Evolutionary conservation across 2,329 filamentous ascomycete genomes (phyloP), one percentile per base, ranked within the genome.

Genomic region (Sclerotiophoma versabilis): DNA sequence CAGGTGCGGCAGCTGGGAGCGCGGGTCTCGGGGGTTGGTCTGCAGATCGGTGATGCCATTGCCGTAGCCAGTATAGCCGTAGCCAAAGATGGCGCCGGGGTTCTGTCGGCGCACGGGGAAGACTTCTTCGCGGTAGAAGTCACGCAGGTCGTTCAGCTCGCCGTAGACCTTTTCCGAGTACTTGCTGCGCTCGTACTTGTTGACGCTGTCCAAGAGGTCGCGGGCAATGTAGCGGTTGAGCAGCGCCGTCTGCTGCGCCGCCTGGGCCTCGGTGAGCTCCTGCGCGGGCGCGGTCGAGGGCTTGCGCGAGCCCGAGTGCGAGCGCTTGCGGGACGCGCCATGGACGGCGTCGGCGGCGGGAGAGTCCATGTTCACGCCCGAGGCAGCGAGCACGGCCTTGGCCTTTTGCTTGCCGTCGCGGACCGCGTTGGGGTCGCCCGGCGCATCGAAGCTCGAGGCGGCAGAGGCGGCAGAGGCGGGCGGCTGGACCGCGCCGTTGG

Each of bases 21-120:
- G 59, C 7, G 60, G 59, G 37, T 88, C 83, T 47, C 81, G 81
- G 43, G 85, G 87, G 39, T 83, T 83, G 3, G 51, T 33, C 25
- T 57, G 62, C 19, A 65, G 27, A 53, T 87, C 92, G 25, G 93
- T 97, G 66, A 86, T 82, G 57, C 90, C 89, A 79, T 98, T 98
- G 62, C 91, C 93, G 70, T 89, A 96, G 37, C 93, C 93, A 70
- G 85, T 87, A 73, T 96, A 99, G 49, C 95, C 95, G 65, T 80
- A 77, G 25, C 86, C 86, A 70, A 86, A 88, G 25, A 88, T 75
- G 10, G 81, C 79, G 32, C 80, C 84, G 14, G 86, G 84, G 60
- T 86, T 80, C 55, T 78, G 69, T 39, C 82, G 79, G 37, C 83
- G 79, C 44, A 83, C 78, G 81, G 85, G 75, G 81, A 89, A 77